Evolutionary conservation across 2,329 filamentous ascomycete species (phyloP).

Genomic region (Calonectria pseudoreteaudii): DNA sequence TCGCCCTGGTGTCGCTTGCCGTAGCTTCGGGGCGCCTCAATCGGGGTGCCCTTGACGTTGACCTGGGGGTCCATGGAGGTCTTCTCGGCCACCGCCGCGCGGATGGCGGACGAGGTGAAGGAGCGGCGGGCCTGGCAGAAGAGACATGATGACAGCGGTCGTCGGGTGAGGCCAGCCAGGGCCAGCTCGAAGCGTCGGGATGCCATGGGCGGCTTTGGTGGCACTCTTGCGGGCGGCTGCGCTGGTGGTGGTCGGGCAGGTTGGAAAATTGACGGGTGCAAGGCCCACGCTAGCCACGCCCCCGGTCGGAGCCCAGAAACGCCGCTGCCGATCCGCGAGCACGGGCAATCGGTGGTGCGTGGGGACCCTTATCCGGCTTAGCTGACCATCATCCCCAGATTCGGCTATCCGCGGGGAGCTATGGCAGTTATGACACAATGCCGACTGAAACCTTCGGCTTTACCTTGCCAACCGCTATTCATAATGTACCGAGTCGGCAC

Average conservation of each 20-base stretch:
- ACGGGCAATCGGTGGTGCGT: slow-evolving; percentile 35
- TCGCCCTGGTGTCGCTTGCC: slow-evolving; percentile 63
- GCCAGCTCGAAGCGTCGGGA: slow-evolving; percentile 48
- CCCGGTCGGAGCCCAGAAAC: slow-evolving; percentile 27
- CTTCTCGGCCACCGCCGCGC: slow-evolving; percentile 46
- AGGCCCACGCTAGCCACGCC: slow-evolving; percentile 2
- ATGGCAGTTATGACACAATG: slow-evolving; percentile 48
- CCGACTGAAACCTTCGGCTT: slow-evolving; percentile 49
- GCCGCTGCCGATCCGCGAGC: slow-evolving; percentile 28
- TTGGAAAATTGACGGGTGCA: slow-evolving; percentile 37
- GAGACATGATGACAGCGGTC: slow-evolving; percentile 58
- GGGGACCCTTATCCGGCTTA: slow-evolving; percentile 38
- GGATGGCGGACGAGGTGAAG: slow-evolving; percentile 58
- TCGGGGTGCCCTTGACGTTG: slow-evolving; percentile 59
- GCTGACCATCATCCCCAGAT: slow-evolving; percentile 44
- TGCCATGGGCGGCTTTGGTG: slow-evolving; percentile 41
- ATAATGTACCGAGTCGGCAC: slow-evolving; percentile 33
- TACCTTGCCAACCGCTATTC: slow-evolving; percentile 33
- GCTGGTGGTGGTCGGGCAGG: slow-evolving; percentile 8
- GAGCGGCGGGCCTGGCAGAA: slow-evolving; percentile 64
- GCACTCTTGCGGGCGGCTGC: slow-evolving; percentile 23
- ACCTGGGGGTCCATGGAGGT: slow-evolving; percentile 52
- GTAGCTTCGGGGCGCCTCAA: slow-evolving; percentile 70
- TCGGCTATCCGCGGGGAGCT: slow-evolving; percentile 54
- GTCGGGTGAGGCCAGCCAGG: slow-evolving; percentile 45